Conservation (phyloP, 2,329 filamentous ascomycete species). For the Fusarium sambucinum region DNA sequence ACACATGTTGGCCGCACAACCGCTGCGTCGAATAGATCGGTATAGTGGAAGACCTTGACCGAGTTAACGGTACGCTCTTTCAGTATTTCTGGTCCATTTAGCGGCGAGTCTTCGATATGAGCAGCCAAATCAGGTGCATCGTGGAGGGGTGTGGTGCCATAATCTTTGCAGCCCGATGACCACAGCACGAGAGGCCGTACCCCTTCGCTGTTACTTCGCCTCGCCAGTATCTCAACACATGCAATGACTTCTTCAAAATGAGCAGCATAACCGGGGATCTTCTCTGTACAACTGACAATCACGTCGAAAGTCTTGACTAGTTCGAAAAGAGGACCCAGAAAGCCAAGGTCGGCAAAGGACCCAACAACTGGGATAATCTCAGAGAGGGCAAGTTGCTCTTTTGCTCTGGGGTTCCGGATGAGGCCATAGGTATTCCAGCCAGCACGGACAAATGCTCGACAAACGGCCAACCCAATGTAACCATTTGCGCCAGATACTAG, state of each 20-base stretch:
- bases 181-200: constrained; percentile 58
- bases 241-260: constrained; percentile 55
- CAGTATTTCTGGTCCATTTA: constrained; percentile 49
- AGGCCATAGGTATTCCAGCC: constrained; percentile 61
- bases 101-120: constrained; percentile 58
- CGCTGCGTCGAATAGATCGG: constrained; percentile 56
- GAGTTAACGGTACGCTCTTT: constrained; percentile 52
- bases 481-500: constrained; percentile 63
- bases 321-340: constrained; percentile 47
- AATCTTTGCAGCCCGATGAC: constrained; percentile 64
- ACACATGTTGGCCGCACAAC: constrained; percentile 62
- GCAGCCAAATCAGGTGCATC: constrained; percentile 53
- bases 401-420: constrained; percentile 52
- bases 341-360: constrained; percentile 51
- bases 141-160: constrained; percentile 55
- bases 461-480: constrained; percentile 61
- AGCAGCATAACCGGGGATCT: constrained; percentile 54
- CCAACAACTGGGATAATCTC: constrained; percentile 59
- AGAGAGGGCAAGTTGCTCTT: constrained; percentile 47
- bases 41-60: constrained; percentile 51
- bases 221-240: constrained; percentile 53
- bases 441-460: constrained; percentile 58
- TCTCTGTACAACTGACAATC: constrained; percentile 59
- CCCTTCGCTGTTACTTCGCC: constrained; percentile 50
- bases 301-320: constrained; percentile 53